These are phyloP conservation scores for Arachnomyces sp. DNA, from an alignment of 2,329 filamentous ascomycete species.

Conservation along the genomic window DNA sequence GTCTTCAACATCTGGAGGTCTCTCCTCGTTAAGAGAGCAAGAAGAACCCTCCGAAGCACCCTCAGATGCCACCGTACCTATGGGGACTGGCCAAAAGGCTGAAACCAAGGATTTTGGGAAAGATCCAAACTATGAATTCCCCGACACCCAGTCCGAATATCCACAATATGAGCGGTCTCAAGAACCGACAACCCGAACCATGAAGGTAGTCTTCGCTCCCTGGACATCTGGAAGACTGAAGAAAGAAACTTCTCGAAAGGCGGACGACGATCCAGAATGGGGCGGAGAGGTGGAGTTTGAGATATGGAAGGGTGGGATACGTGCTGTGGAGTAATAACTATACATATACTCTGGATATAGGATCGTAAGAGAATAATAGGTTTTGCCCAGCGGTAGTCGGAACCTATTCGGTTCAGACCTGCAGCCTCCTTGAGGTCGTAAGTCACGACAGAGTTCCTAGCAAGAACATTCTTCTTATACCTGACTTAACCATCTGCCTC, in stretches of 20 bases:
- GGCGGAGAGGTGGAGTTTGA: constrained; percentile 57
- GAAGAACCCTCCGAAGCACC: background rate
- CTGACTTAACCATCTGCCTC: too few species aligned
- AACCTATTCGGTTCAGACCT: too few species aligned
- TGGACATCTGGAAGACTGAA: constrained; percentile 55
- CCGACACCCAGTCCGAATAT: constrained; percentile 22
- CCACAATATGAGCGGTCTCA: constrained; percentile 33
- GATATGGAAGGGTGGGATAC: constrained; percentile 58
- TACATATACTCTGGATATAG: too few species aligned
- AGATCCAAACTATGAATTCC: constrained; percentile 20
- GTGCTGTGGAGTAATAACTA: too few species aligned
- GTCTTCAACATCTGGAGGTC: background rate
- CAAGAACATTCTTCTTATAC: too few species aligned
- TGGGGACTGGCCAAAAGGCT: too few species aligned
- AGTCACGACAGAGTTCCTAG: too few species aligned
- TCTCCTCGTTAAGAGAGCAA: background rate
- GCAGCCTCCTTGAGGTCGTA: too few species aligned
- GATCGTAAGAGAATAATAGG: too few species aligned
- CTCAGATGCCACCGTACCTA: background rate
- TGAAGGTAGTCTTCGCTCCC: constrained; percentile 85
- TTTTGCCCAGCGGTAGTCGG: too few species aligned
- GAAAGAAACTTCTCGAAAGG: constrained; percentile 39
- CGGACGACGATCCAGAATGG: background rate
- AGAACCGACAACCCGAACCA: constrained; percentile 55
- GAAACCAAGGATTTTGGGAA: background rate